Evolutionary conservation across 805 yeast genomes (phyloP).

Genomic region (Nakazawaea ambrosiae): DNA sequence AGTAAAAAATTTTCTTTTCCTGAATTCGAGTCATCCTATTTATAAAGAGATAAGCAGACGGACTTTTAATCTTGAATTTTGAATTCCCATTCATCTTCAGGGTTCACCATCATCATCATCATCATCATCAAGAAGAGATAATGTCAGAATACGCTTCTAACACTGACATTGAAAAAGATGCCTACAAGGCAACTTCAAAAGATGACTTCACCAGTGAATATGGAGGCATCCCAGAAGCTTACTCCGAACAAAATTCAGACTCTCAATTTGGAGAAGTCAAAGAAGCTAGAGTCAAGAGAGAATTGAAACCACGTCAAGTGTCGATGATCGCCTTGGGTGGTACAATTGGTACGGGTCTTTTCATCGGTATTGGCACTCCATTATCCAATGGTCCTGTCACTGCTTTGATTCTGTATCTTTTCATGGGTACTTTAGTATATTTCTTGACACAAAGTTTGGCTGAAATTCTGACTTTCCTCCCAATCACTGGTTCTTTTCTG

Average conservation of each 20-base stretch:
- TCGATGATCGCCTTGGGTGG: constrained; percentile 78
- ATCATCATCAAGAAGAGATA: no score
- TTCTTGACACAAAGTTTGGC: constrained; percentile 67
- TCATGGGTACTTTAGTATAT: constrained; percentile 60
- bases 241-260: no score
- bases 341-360: constrained; percentile 73
- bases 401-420: constrained; percentile 54
- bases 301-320: constrained; percentile 58
- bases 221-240: not conserved
- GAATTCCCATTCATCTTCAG: no score
- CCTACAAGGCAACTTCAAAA: not conserved
- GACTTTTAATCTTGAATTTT: no score
- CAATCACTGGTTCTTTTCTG: constrained; percentile 61
- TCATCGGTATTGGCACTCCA: constrained; percentile 57
- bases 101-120: no score
- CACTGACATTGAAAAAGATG: not conserved
- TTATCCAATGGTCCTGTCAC: constrained; percentile 65
- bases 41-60: no score
- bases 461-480: constrained; percentile 75
- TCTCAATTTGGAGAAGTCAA: constrained; percentile 16
- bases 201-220: not conserved
- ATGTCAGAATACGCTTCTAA: no score
- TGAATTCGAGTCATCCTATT: no score
- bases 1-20: no score
- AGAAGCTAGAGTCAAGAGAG: constrained; percentile 46